Base-by-base conservation (phyloP, 306 rosid species). In the Boehmeria nivea region DNA sequence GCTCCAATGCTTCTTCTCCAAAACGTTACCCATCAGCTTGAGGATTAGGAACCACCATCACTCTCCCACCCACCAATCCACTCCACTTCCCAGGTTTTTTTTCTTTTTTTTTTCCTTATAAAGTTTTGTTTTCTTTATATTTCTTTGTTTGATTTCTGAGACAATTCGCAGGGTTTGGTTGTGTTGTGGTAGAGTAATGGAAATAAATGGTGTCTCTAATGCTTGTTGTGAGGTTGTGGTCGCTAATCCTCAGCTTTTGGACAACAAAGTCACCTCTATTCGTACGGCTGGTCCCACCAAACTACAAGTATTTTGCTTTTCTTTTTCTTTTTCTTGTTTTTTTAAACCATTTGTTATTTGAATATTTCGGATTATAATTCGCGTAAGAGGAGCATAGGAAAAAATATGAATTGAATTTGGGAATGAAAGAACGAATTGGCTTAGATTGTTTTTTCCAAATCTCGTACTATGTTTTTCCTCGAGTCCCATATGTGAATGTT, bases 261-360 rank as follows among this genome's bases (percentile, higher is more conserved):
- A 61, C 33, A 47, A 56, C 34, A 86, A 86, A 72, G 68, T 76
- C 28, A 34, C 64, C 5, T 78, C 83, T n/a, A 76, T 86, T 71
- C 82, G 88, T 26, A 60, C 12, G 28, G 80, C 60, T 27, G 91
- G 95, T 54, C 75, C 78, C 33, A 36, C 65, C 14, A 86, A 83
- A 65, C 80, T 86, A 36, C 88, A 86, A 87, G 95, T 86, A 61
- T 36, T 44, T 37, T 16, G 34, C 19, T 48, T 14, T 60, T 61
- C 33, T n/a, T n/a, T n/a, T n/a, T 40, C 15, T 60, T n/a, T 24
- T 37, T 24, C 44, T 18, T 10, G 24, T 49, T 10, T 6, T 10
- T 10, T 31, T 10, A 31, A 4, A 4, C 36, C 36, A 31, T 31
- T 31, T 31, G n/a, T n/a, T n/a, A n/a, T n/a, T n/a, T n/a, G n/a